Evolutionary conservation across 2,329 filamentous ascomycete genomes (phyloP), one percentile per base, ranked within the genome.

Genomic region (Neofusicoccum kwambonambiense): DNA sequence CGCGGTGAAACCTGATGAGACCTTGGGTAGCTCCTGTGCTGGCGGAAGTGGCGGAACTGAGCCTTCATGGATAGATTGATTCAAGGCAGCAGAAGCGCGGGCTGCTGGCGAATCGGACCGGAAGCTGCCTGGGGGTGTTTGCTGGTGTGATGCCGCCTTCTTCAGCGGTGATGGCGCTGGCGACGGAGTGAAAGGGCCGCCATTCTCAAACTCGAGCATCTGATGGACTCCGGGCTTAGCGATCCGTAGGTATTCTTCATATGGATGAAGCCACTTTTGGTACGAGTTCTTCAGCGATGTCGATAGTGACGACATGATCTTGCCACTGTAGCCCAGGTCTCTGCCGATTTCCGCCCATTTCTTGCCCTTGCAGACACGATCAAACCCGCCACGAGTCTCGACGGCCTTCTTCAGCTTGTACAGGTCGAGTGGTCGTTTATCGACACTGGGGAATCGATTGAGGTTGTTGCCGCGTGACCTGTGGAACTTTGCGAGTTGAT

Each of bases 291-390:
- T 99, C 47, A 99, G 85, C 4, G 95, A 98, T 0, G 95, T 99
- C 5, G 95, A 99, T 52, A 99, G 82, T 8, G 95, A 98, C 2
- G 94, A 98, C 95, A 99, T 99, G 68, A 99, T 99, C 82, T 99
- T 99, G 75, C 95, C 95, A 74, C 94, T 98, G 79, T 99, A 99
- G 63, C 95, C 95, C 54, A 99, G 81, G 75, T 98, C 95, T 73
- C 95, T 89, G 39, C 95, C 95, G 71, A 99, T 98, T 77, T 99
- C 95, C 15, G 95, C 95, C 95, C 95, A 99, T 81, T 98, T 98
- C 80, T 99, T 99, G 64, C 90, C 85, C 78, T 97, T 97, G 84
- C 95, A 99, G 50, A 99, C 95, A 74, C 91, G 91, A 64, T 97
- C 93, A 71, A 99, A 99, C 3, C 95, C 95, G 52, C 95, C 95